phyloP scores from a whole-genome alignment of 2,329 filamentous ascomycete genomes.

The Parascedosporium putredinis region DNA sequence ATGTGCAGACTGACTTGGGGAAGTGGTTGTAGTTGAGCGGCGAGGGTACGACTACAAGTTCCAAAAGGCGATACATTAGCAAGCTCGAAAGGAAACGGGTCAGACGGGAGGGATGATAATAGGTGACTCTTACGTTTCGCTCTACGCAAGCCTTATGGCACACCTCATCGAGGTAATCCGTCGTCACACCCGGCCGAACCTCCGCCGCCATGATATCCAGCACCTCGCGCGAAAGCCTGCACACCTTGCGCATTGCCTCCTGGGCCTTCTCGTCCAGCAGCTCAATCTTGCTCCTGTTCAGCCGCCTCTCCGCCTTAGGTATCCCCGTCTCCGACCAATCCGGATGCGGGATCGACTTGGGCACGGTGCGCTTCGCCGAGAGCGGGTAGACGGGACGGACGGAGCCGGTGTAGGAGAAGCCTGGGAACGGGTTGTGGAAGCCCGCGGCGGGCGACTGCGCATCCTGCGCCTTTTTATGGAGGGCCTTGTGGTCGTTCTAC shows the following conservation, averaged over 20 bases:
- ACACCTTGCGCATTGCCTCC: constrained; percentile 88
- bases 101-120: no score
- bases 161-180: constrained; percentile 87
- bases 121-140: constrained; percentile 54
- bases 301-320: constrained; percentile 49
- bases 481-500: constrained; percentile 6
- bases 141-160: constrained; percentile 93
- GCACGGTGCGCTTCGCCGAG: constrained; percentile 60
- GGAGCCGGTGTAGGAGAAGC: constrained; percentile 69
- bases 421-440: constrained; percentile 84
- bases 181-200: constrained; percentile 82
- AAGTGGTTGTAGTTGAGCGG: constrained; percentile 93
- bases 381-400: constrained; percentile 82
- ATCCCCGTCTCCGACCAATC: constrained; percentile 84
- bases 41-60: constrained; percentile 98
- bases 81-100: no score
- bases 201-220: constrained; percentile 82
- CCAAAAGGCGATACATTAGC: no score
- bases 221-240: constrained; percentile 76
- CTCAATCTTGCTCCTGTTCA: constrained; percentile 70
- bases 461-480: constrained; percentile 13
- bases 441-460: constrained; percentile 87
- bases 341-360: constrained; percentile 69
- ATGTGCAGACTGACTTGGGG: constrained; percentile 96
- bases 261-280: constrained; percentile 70